Conservation (phyloP, 1,284 basidiomycete species). For the Singerocomus rubriflavus region DNA sequence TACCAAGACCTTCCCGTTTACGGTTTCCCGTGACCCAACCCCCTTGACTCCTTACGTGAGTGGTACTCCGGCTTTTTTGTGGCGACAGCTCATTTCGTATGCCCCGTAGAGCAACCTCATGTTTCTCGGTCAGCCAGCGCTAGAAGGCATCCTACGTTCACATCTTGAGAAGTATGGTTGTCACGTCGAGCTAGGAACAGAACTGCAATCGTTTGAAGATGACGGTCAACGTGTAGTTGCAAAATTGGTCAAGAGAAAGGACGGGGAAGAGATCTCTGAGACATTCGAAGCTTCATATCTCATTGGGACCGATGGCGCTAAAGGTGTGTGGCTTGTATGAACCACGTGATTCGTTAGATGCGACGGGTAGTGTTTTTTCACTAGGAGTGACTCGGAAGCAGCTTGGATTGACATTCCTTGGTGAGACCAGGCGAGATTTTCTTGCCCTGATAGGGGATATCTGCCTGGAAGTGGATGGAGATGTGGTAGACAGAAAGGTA, state of each 20-base stretch:
- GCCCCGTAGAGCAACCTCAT: constrained; percentile 9
- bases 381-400: constrained; percentile 38
- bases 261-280: constrained; percentile 16
- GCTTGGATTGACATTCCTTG: constrained; percentile 43
- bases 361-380: background rate
- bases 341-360: background rate
- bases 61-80: background rate
- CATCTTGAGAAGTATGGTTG: constrained; percentile 15
- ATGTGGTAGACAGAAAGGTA: constrained; percentile 31
- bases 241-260: constrained; percentile 19
- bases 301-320: constrained; percentile 40
- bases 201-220: constrained; percentile 34
- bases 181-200: constrained; percentile 32
- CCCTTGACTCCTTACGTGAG: constrained; percentile 27
- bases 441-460: constrained; percentile 42
- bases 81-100: background rate
- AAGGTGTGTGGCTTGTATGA: constrained; percentile 15
- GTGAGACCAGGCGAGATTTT: constrained; percentile 39
- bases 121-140: constrained; percentile 33
- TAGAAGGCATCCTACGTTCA: constrained; percentile 16
- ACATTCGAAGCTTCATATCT: constrained; percentile 30
- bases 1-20: constrained; percentile 10
- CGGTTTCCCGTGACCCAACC: constrained; percentile 14
- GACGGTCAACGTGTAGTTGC: constrained; percentile 23
- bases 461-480: constrained; percentile 27